Base-by-base conservation (phyloP, 345 rosid species). In the Rhodamnia argentea region DNA sequence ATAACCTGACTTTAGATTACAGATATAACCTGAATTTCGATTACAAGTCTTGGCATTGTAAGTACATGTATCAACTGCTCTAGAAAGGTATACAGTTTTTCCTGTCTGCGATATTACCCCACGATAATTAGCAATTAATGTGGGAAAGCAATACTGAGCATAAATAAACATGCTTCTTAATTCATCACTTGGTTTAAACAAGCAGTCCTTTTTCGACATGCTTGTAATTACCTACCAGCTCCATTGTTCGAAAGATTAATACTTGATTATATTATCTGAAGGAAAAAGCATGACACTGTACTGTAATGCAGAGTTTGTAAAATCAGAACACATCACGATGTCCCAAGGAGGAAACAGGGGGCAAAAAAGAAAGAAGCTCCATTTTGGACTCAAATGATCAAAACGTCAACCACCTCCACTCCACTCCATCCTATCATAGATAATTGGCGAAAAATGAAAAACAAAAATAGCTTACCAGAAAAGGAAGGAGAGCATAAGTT, bases 401-500 rank as follows among this genome's bases (percentile, higher is more conserved):
- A 37, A 70, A 70, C 11, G 22, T 18, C 47, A 70, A 18, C 47
- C 78, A 18, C 23, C 47, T 37, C 81, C 81, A 24, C 14, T 18
- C 47, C 40, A 23, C 26, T 10, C 47, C 47, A 70, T 70, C 81
- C 40, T 70, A 51, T 44, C 81, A 37, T 20, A 9, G 81, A 70
- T 37, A 18, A 70, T 12, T 6, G 26, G 42, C 0, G 5, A 11
- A 82, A 44, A 12, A 44, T 23, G 18, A 11, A 13, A 70, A 82
- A 4, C 11, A 16, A 83, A 10, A 58, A 42, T 4, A 47, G 13
- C 85, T 83, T 91, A 95, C 99, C 99, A 96, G 93, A 95, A 95
- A 84, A 95, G 94, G 92, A 93, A 97, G 27, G 99, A 95, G 22
- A 97, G 94, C 78, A 90, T 90, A 51, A 97, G 94, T 83, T 96